Evolutionary conservation across 176 grass and related monocot species (phyloP).

Genomic region (Ensete ventricosum): DNA sequence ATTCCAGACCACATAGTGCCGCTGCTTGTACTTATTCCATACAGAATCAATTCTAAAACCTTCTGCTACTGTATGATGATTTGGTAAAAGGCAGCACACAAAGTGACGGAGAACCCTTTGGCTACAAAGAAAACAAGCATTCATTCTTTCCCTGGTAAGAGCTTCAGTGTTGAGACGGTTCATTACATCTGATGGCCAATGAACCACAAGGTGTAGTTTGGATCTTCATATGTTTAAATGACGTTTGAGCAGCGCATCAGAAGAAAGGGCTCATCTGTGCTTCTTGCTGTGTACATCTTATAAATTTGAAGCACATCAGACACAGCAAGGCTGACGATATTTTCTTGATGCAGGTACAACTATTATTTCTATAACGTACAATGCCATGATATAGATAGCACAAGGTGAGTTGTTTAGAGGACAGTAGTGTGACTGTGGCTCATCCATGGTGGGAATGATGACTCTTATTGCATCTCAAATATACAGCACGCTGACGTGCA

Average conservation of each 20-base stretch:
- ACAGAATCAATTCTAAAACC: too few relatives aligned
- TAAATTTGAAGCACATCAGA: neutral
- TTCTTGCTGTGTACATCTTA: neutral
- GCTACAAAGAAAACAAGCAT: neutral
- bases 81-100: neutral
- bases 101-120: neutral
- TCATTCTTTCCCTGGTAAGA: too few relatives aligned
- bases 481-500: neutral
- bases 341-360: neutral
- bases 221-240: neutral
- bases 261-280: neutral
- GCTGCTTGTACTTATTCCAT: too few relatives aligned
- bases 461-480: neutral
- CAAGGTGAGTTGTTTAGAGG: neutral
- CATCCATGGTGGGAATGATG: neutral
- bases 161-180: too few relatives aligned
- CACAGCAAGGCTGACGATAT: neutral
- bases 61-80: neutral
- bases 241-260: neutral
- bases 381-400: neutral
- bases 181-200: too few relatives aligned
- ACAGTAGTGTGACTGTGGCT: too few relatives aligned
- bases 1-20: too few relatives aligned
- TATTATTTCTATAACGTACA: neutral
- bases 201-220: neutral